Base-by-base conservation (phyloP, 2,329 filamentous ascomycete species). In the Ceratocystiopsis brevicomis region DNA sequence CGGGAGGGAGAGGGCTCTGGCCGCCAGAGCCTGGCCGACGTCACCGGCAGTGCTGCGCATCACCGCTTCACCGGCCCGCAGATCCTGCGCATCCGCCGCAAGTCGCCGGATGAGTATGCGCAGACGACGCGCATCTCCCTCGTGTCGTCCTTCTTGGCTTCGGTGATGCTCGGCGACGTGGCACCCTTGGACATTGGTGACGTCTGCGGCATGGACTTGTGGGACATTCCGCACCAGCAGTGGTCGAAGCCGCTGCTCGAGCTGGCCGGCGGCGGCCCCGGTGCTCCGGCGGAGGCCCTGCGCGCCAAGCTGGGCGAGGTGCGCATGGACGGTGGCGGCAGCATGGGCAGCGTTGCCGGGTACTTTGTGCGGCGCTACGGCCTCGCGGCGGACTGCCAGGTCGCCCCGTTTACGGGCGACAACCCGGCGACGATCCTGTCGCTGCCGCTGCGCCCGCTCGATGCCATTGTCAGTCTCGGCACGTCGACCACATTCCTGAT, bases 51-150 rank as follows among this genome's bases (percentile, higher is more conserved):
- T 57, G 81, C 86, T 51, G 90, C 90, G 4, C 90, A 98, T 63
- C 90, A 96, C 64, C 81, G 90, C 48, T 98, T 98, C 65, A 96
- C 88, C 21, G 90, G 90, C n/a, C 82, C 85, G 3, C 90, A 98
- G 60, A 96, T 98, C 53, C 73, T 95, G 60, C 76, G 87, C 13
- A 86, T 95, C 58, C 78, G 80, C 51, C 72, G 76, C 45, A 82
- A 82, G 50, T 73, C 87, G 50, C 84, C 88, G 1, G 71, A 81
- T 5, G 79, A 85, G 51, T 96, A 96, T 61, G 68, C 71, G 48
- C 71, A 75, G 30, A 94, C 90, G 1, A 69, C 76, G 12, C 77
- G 85, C 45, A 94, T 98, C 56, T 92, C 86, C 2, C 78, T 96
- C 39, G 87, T 95, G 14, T 96, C 88, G 0, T 95, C 88, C 0